Evolutionary conservation across 2,329 filamentous ascomycete genomes (phyloP).

Genomic region (Pseudogymnoascus sp.): DNA sequence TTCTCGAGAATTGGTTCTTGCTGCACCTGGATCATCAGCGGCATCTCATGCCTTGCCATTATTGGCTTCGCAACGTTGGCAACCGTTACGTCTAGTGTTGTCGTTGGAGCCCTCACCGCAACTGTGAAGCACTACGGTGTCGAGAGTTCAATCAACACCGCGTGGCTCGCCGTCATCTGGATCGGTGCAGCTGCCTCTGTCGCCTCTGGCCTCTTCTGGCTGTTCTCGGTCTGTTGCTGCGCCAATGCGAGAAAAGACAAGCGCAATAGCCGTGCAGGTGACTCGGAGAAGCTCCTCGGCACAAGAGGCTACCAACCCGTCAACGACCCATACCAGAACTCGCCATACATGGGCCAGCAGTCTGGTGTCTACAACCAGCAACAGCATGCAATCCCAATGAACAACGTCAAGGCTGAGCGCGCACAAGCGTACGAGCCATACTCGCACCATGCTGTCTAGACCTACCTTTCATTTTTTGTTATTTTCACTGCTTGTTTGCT

Average conservation of each 20-base stretch:
- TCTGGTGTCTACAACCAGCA: slow-evolving; percentile 35
- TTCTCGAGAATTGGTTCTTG: slow-evolving; percentile 78
- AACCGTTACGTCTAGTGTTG: slow-evolving; percentile 63
- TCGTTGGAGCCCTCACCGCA: slow-evolving; percentile 60
- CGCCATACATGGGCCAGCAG: slow-evolving; percentile 28
- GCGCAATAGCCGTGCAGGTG: slow-evolving; percentile 18
- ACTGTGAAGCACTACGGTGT: slow-evolving; percentile 66
- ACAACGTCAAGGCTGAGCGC: slow-evolving; percentile 27
- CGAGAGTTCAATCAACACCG: slow-evolving; percentile 54
- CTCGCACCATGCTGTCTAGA: slow-evolving; percentile 45
- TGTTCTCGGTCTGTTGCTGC: slow-evolving; percentile 88
- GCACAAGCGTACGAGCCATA: slow-evolving; percentile 56
- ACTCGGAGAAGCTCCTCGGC: slow-evolving; percentile 24
- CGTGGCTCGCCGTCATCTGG: slow-evolving; percentile 69
- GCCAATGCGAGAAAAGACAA: slow-evolving; percentile 2
- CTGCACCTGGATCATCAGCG: slow-evolving; percentile 68
- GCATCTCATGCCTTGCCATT: slow-evolving; percentile 46
- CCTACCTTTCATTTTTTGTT: neutral
- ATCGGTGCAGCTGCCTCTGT: slow-evolving; percentile 70
- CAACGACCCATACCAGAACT: slow-evolving; percentile 30
- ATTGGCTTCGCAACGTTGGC: slow-evolving; percentile 63
- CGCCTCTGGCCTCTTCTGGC: slow-evolving; percentile 78
- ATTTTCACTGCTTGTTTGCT: neutral
- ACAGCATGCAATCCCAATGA: slow-evolving; percentile 25
- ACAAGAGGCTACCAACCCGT: slow-evolving; percentile 38